These are phyloP conservation scores for Penicillium angulare DNA, from an alignment of 495 filamentous ascomycete species.

Conservation along the genomic window DNA sequence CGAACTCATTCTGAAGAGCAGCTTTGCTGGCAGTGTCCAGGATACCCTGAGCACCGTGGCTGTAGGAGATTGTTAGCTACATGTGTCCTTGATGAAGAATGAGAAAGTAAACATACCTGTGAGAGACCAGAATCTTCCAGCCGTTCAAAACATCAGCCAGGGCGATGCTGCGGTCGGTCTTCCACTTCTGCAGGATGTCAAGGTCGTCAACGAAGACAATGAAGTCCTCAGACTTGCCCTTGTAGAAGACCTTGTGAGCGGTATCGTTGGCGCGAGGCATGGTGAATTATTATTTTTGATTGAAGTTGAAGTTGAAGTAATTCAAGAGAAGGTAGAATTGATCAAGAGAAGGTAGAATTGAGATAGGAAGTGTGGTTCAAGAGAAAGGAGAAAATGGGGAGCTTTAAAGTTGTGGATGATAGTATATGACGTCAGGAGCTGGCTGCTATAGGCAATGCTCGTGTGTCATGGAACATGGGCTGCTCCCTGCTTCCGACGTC, in stretches of 20 bases:
- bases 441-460: conserved; percentile 4
- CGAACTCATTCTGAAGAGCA: conserved; percentile 82
- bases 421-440: conserved; percentile 33
- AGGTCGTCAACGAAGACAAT: conserved; percentile 82
- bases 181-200: conserved; percentile 75
- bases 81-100: neutral
- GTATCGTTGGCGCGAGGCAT: conserved; percentile 79
- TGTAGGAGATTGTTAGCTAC: conserved; percentile 29
- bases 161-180: conserved; percentile 71
- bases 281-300: conserved; percentile 15
- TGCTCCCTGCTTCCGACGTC: conserved; percentile 15
- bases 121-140: conserved; percentile 88
- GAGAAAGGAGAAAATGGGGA: conserved; percentile 1
- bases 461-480: conserved; percentile 14
- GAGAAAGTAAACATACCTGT: conserved; percentile 64
- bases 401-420: conserved; percentile 22
- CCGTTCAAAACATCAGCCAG: conserved; percentile 81
- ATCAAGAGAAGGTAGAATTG: neutral
- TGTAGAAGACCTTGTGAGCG: conserved; percentile 83
- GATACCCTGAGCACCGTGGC: conserved; percentile 82
- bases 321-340: neutral
- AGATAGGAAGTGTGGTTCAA: neutral
- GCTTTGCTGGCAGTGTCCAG: conserved; percentile 72
- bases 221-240: conserved; percentile 86
- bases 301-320: conserved; percentile 15